Evolutionary conservation across 192 early-diverging fungal species (phyloP).

Genomic region (Jimgerdemannia lactiflua): DNA sequence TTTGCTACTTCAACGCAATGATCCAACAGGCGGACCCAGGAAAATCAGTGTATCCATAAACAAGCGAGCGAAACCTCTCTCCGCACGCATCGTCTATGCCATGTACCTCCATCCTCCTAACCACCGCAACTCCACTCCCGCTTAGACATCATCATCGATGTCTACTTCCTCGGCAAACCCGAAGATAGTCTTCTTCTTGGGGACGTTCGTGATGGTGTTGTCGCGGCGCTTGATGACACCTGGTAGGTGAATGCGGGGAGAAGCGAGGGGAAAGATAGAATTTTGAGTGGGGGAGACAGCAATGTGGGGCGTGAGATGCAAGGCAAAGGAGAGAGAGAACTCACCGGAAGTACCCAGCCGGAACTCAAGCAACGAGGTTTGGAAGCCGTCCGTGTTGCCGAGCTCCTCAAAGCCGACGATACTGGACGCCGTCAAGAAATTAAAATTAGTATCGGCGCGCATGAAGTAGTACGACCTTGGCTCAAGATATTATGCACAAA

Average conservation of each 20-base stretch:
- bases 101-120: too few species aligned
- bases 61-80: too few species aligned
- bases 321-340: not conserved
- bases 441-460: not conserved
- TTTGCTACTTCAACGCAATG: too few species aligned
- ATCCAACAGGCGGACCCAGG: too few species aligned
- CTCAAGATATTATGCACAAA: too few species aligned
- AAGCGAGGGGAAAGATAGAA: not conserved
- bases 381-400: constrained; percentile 83
- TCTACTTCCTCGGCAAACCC: not conserved
- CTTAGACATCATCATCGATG: not conserved
- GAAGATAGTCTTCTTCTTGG: constrained; percentile 3
- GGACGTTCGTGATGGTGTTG: not conserved
- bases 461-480: not conserved
- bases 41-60: too few species aligned
- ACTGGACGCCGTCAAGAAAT: constrained; percentile 24
- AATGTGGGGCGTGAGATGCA: not conserved
- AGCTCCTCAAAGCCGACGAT: constrained; percentile 94
- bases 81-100: too few species aligned
- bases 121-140: too few species aligned
- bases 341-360: constrained; percentile 34
- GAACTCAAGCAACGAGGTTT: constrained; percentile 72
- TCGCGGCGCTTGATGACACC: not conserved
- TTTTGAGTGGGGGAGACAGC: too few species aligned
- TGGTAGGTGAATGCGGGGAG: not conserved